These are phyloP conservation scores for Fragilariopsis cylindrus DNA, from an alignment of 108 stramenopile genomes.

Conservation along the genomic window DNA sequence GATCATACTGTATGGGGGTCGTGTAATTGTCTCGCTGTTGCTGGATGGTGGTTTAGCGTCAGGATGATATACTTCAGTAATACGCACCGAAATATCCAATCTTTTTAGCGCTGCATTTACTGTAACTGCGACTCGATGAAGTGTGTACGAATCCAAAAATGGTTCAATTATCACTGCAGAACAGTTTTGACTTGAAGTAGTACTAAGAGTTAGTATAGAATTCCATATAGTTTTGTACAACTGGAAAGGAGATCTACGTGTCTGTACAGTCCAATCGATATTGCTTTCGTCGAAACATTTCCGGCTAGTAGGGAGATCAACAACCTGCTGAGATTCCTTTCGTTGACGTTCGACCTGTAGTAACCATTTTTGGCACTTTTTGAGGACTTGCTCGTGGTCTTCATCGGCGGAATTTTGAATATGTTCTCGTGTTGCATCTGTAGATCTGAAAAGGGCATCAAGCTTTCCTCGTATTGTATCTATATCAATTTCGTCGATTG, in stretches of 20 bases:
- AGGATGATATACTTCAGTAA: constrained; percentile 36
- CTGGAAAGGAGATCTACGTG: constrained; percentile 12
- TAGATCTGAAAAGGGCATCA: constrained; percentile 17
- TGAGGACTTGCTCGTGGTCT: constrained; percentile 1
- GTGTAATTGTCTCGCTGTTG: not conserved
- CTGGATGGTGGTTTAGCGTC: not conserved
- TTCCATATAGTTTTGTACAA: constrained; percentile 22
- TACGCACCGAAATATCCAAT: constrained; percentile 24
- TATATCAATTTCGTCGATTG: constrained; percentile 10
- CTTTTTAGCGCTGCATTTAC: constrained; percentile 42
- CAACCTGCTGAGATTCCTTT: not conserved
- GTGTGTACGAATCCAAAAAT: constrained; percentile 27
- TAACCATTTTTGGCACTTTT: constrained; percentile 14
- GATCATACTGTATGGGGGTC: constrained; percentile 21
- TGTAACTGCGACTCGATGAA: constrained; percentile 34
- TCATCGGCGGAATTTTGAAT: not conserved
- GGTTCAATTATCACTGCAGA: constrained; percentile 16
- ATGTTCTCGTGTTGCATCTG: constrained; percentile 16
- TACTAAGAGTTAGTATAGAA: not conserved
- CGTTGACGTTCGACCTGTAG: not conserved
- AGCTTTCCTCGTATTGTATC: constrained; percentile 16
- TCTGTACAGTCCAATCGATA: constrained; percentile 18
- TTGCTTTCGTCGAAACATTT: not conserved
- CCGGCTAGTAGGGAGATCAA: too few species aligned
- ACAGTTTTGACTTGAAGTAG: not conserved